phyloP scores from a whole-genome alignment of 192 early-diverging fungal species.

The Coemansia sp. region DNA sequence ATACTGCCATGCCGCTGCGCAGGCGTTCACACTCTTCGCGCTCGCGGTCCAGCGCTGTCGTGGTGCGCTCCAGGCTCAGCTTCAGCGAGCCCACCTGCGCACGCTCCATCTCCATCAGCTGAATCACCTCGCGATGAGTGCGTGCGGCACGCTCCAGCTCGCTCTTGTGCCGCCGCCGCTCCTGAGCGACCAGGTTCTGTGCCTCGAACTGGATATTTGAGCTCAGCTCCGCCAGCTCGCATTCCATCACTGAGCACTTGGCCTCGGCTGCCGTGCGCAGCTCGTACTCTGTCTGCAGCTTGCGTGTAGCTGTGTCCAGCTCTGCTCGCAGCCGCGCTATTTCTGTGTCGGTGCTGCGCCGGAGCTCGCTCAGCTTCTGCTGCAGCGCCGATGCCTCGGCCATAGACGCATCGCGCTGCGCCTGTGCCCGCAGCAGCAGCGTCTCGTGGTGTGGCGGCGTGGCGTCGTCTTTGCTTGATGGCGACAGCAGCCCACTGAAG shows the following conservation, averaged over 20 bases:
- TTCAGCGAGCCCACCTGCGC: slow-evolving; percentile 41
- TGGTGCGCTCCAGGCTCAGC: slow-evolving; percentile 33
- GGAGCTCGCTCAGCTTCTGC: slow-evolving; percentile 18
- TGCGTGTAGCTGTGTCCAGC: slow-evolving; percentile 17
- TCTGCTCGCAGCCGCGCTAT: slow-evolving; percentile 21
- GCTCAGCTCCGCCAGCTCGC: slow-evolving; percentile 51
- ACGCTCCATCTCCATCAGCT: slow-evolving; percentile 47
- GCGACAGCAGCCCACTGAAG: not conserved
- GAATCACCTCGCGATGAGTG: slow-evolving; percentile 22
- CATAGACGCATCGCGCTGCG: slow-evolving; percentile 34
- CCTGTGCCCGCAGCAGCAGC: slow-evolving; percentile 37
- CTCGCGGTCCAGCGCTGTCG: slow-evolving; percentile 25
- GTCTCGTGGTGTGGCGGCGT: slow-evolving; percentile 20
- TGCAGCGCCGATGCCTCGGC: slow-evolving; percentile 27
- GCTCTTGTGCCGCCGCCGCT: slow-evolving; percentile 36
- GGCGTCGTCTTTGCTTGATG: not conserved
- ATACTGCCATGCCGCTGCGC: slow-evolving; percentile 25
- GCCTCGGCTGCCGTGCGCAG: slow-evolving; percentile 50
- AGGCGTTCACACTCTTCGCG: slow-evolving; percentile 24
- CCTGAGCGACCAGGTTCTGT: slow-evolving; percentile 43
- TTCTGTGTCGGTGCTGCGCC: slow-evolving; percentile 11
- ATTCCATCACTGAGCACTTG: slow-evolving; percentile 49
- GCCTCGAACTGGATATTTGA: slow-evolving; percentile 49
- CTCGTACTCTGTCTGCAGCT: slow-evolving; percentile 39
- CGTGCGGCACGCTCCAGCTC: slow-evolving; percentile 30